Percentiles rank a stretch among this genome's conserved stretches.
Conservation (phyloP, 2,329 filamentous ascomycete genomes). For the Neurospora crassa region DNA sequence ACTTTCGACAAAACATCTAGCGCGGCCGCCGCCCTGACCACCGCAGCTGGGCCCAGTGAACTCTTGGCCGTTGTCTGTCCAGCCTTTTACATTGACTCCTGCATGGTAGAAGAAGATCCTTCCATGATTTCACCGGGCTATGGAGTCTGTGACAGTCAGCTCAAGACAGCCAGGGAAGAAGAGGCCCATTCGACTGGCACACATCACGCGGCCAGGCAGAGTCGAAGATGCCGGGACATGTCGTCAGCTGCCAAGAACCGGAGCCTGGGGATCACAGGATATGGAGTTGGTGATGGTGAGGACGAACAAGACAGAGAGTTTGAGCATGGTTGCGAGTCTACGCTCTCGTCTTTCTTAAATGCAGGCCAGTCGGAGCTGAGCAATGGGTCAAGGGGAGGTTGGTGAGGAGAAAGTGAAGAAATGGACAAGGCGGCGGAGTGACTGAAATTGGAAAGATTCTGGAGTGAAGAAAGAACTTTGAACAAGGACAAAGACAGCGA, state of each 20-base stretch:
- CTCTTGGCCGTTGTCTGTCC: not conserved
- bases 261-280: not conserved
- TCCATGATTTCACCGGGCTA: conserved; percentile 4
- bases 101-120: not conserved
- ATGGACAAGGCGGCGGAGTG: not conserved
- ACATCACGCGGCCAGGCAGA: not conserved
- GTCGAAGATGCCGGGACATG: not conserved
- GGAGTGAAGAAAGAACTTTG: not conserved
- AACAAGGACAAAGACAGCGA: not conserved
- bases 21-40: not conserved
- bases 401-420: not conserved
- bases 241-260: not conserved
- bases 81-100: not conserved
- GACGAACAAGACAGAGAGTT: not conserved
- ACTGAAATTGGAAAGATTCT: not conserved
- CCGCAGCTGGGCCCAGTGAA: not conserved
- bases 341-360: not conserved
- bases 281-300: not conserved
- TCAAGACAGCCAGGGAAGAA: conserved; percentile 4
- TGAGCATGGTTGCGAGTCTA: not conserved
- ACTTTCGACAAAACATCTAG: not conserved
- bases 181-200: not conserved
- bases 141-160: conserved; percentile 1
- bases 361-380: not conserved
- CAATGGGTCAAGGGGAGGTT: not conserved